Evolutionary conservation across 2,329 filamentous ascomycete genomes (phyloP), one percentile per base, ranked within the genome.

Genomic region (Fusarium sp.): DNA sequence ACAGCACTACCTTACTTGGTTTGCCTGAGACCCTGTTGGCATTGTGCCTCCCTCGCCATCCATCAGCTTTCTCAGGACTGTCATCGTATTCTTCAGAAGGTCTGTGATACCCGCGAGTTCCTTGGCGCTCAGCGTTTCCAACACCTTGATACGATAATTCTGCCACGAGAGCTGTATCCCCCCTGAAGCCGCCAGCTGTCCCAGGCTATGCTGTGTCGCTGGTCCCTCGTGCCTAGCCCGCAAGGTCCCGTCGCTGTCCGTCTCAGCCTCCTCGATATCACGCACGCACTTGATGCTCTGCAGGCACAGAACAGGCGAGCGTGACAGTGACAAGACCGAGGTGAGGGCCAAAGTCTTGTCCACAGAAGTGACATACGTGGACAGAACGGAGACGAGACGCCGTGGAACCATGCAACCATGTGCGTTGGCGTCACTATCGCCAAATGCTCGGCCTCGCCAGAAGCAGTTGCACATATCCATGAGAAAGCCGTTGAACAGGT

Each of bases 381-480:
- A 81, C 41, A 92, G 82, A 3, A 79, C 77, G 10, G 83, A 78
- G 16, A 89, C 83, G 2, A 91, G 84, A 0, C 83, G 70, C 13
- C 78, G 77, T 16, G 88, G 81, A 8, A 90, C 74, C 68, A 88
- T 82, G 75, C 89, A 91, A 10, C 89, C 90, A 63, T 87, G 86
- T 3, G 90, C 86, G 77, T 91, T 91, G n/a, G 88, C 84, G 73
- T 96, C 93, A 2, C 85, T 85, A 14, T 84, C 84, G 67, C 90
- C 90, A 68, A 97, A 92, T 1, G 92, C 94, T 14, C 92, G 90
- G 24, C 90, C 89, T 10, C 94, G 90, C 94, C 94, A 97, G 56
- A 97, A 82, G 60, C 93, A 91, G 80, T 97, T 97, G 85, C 94
- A 95, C 35, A 95, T 88, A 80, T 97, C 95, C 91, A 97, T 95